Evolutionary conservation across 352 stramenopile species (phyloP).

Genomic region (Globisporangium uncinulatum): DNA sequence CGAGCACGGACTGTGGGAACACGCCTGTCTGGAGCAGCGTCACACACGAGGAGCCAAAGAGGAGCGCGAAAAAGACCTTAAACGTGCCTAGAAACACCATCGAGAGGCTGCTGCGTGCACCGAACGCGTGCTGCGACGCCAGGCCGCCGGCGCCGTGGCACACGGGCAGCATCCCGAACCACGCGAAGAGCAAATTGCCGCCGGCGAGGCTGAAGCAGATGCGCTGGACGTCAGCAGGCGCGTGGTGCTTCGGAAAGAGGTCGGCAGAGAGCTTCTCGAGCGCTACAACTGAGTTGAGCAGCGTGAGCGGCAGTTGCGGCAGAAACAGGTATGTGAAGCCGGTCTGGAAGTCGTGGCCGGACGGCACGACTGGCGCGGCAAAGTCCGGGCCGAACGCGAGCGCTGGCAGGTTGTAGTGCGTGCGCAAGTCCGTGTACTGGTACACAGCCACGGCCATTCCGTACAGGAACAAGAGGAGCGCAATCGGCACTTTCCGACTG

Average conservation of each 20-base stretch:
- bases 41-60: conserved; percentile 80
- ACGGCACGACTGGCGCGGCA: conserved; percentile 44
- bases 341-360: conserved; percentile 42
- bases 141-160: conserved; percentile 92
- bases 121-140: conserved; percentile 90
- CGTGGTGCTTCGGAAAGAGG: conserved; percentile 82
- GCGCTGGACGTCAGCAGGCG: conserved; percentile 48
- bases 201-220: conserved; percentile 64
- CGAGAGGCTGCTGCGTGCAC: conserved; percentile 84
- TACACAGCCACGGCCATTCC: conserved; percentile 61
- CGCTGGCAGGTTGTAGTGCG: conserved; percentile 46
- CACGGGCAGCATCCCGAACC: conserved; percentile 89
- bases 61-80: conserved; percentile 89
- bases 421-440: conserved; percentile 39
- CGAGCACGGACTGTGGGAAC: conserved; percentile 50
- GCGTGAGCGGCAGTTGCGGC: conserved; percentile 89
- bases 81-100: conserved; percentile 86
- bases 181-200: conserved; percentile 84
- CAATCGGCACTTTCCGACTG: conserved; percentile 53
- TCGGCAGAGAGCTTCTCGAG: conserved; percentile 85
- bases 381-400: conserved; percentile 56
- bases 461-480: conserved; percentile 63
- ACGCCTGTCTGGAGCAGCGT: conserved; percentile 46
- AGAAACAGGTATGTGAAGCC: conserved; percentile 87
- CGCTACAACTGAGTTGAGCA: conserved; percentile 91